Conservation (phyloP, 345 rosid genomes). For the Capsella bursapastoris region DNA sequence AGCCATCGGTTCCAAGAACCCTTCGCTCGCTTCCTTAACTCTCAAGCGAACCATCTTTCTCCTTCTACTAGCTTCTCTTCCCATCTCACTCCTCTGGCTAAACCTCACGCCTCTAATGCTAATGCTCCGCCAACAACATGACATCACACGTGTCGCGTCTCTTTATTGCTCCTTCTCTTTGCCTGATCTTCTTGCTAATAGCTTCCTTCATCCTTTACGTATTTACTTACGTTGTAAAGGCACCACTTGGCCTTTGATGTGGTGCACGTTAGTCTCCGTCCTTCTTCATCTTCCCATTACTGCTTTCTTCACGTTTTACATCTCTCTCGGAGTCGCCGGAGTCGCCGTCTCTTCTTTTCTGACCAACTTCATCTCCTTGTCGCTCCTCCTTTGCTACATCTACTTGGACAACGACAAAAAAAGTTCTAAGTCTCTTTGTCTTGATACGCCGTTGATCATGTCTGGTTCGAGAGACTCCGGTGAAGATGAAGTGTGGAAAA, state of each 20-base stretch:
- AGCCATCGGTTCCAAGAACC: conserved; percentile 78
- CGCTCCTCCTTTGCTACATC: conserved; percentile 61
- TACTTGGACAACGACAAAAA: conserved; percentile 33
- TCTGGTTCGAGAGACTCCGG: conserved; percentile 19
- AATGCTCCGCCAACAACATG: conserved; percentile 63
- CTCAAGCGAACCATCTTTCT: conserved; percentile 67
- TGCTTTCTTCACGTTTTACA: conserved; percentile 55
- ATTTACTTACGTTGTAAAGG: conserved; percentile 87
- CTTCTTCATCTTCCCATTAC: conserved; percentile 70
- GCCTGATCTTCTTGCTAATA: conserved; percentile 81
- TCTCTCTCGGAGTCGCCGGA: conserved; percentile 70
- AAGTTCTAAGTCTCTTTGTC: conserved; percentile 14
- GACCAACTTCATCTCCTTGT: conserved; percentile 66
- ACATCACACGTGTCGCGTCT: conserved; percentile 68
- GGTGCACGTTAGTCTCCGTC: conserved; percentile 67
- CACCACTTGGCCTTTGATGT: conserved; percentile 83
- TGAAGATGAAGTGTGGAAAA: conserved; percentile 56
- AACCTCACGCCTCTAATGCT: conserved; percentile 76
- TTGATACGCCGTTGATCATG: conserved; percentile 33
- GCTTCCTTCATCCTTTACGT: conserved; percentile 82
- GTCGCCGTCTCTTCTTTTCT: conserved; percentile 72
- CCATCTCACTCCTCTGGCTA: conserved; percentile 70
- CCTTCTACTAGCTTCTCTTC: conserved; percentile 65
- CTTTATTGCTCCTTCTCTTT: conserved; percentile 65
- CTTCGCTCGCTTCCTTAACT: conserved; percentile 53